phyloP scores from a whole-genome alignment of 2,329 filamentous ascomycete genomes.

The Colletotrichum musae region DNA sequence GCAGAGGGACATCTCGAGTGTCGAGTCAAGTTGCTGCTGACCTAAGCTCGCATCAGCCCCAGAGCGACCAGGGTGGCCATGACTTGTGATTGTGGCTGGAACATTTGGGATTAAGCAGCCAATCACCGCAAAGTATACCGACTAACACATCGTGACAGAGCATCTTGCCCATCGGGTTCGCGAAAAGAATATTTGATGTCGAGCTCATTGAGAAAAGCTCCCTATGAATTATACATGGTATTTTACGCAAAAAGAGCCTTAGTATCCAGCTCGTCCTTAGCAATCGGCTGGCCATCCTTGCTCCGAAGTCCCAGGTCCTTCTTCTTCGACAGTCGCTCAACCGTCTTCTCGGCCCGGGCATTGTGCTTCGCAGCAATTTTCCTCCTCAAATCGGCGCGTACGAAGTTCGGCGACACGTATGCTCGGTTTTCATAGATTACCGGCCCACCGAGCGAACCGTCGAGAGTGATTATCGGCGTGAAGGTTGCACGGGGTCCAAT shows the following conservation, averaged over 20 bases:
- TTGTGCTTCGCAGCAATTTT: slow-evolving; percentile 85
- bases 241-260: slow-evolving; percentile 79
- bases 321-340: slow-evolving; percentile 81
- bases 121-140: slow-evolving; percentile 20
- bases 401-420: slow-evolving; percentile 96
- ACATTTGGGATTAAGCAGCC: background rate
- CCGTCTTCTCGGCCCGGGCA: slow-evolving; percentile 78
- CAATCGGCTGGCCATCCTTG: slow-evolving; percentile 73
- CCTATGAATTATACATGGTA: slow-evolving; percentile 15
- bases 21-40: slow-evolving; percentile 28
- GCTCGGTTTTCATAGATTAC: slow-evolving; percentile 98
- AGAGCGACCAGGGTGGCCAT: slow-evolving; percentile 2
- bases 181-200: background rate
- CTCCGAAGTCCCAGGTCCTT: slow-evolving; percentile 82
- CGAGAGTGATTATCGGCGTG: slow-evolving; percentile 86
- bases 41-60: slow-evolving; percentile 27
- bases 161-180: background rate
- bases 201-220: background rate
- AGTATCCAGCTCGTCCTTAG: slow-evolving; percentile 81
- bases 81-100: slow-evolving; percentile 20
- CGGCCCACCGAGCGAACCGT: slow-evolving; percentile 94
- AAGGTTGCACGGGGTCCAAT: slow-evolving; percentile 95
- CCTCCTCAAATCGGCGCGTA: slow-evolving; percentile 84
- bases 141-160: background rate
- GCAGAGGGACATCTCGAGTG: slow-evolving; percentile 22